Evolutionary conservation across 2,329 filamentous ascomycete species (phyloP).

Genomic region (Calonectria pseudoturangicola): DNA sequence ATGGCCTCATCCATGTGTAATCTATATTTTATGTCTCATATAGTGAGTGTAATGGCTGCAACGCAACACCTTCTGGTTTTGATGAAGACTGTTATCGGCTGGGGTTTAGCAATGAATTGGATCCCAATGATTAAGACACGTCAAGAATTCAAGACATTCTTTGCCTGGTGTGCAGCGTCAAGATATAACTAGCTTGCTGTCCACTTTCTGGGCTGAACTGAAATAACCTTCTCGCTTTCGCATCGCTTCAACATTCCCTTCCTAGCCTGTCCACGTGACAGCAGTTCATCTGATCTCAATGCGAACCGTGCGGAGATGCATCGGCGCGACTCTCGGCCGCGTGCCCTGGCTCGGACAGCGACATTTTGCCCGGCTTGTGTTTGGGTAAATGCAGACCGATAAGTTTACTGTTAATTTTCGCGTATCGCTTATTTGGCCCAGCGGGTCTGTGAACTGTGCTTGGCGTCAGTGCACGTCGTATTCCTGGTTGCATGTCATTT

Average conservation of each 20-base stretch:
- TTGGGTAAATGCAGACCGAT: not conserved
- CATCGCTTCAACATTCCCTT: not conserved
- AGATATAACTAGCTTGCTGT: too few species aligned
- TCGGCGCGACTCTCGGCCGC: not conserved
- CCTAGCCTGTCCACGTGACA: not conserved
- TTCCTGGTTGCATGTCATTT: not conserved
- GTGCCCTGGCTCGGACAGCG: slow-evolving; percentile 3
- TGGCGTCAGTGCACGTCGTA: slow-evolving; percentile 2
- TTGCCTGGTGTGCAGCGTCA: too few species aligned
- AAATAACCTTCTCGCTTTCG: not conserved
- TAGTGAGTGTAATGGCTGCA: too few species aligned
- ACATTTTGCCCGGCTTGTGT: slow-evolving; percentile 11
- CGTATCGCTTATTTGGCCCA: not conserved
- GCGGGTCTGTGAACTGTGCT: not conserved
- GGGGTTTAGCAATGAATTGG: too few species aligned
- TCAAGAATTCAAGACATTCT: too few species aligned
- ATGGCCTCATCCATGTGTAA: too few species aligned
- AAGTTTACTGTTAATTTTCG: not conserved
- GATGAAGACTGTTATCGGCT: too few species aligned
- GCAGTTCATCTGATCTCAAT: not conserved
- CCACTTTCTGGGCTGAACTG: too few species aligned
- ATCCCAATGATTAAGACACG: too few species aligned
- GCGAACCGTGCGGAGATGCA: not conserved
- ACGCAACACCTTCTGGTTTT: too few species aligned
- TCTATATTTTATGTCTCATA: too few species aligned